These are phyloP conservation scores for Trametes meyenii DNA, from an alignment of 768 basidiomycete genomes.

Conservation along the genomic window DNA sequence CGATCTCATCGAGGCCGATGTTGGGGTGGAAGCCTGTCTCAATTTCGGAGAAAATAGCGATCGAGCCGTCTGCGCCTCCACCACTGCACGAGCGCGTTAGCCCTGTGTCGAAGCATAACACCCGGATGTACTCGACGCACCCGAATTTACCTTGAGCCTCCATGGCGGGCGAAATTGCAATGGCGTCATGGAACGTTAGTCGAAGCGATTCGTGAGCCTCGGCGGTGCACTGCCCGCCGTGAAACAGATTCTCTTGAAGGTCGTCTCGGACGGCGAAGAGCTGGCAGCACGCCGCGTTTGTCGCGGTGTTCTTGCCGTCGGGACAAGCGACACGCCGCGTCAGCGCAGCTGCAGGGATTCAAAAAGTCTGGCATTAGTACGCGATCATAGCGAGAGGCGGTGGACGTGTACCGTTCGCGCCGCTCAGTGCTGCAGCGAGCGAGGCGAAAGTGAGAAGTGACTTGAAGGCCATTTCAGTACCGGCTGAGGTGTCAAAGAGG, in stretches of 20 bases:
- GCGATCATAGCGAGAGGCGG: background rate
- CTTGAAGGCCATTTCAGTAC: slow-evolving; percentile 27
- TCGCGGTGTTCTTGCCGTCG: slow-evolving; percentile 33
- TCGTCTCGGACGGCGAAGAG: slow-evolving; percentile 35
- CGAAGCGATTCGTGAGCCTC: slow-evolving; percentile 35
- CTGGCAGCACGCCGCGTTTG: slow-evolving; percentile 36
- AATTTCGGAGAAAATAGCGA: too few relatives aligned
- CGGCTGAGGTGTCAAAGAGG: background rate
- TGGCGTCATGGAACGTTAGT: too few relatives aligned
- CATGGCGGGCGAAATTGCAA: too few relatives aligned
- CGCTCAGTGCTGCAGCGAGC: slow-evolving; percentile 18
- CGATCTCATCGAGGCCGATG: too few relatives aligned
- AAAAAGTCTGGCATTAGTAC: too few relatives aligned
- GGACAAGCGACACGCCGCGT: slow-evolving; percentile 33
- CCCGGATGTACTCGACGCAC: background rate
- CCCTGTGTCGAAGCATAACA: background rate
- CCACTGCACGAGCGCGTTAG: slow-evolving; percentile 17
- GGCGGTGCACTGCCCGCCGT: slow-evolving; percentile 36
- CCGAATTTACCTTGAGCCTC: slow-evolving; percentile 15
- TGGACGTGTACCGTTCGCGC: slow-evolving; percentile 16
- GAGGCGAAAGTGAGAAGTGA: slow-evolving; percentile 17
- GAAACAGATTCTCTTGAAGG: slow-evolving; percentile 33
- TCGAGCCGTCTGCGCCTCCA: slow-evolving; percentile 45
- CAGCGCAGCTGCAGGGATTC: slow-evolving; percentile 20
- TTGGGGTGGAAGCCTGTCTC: too few relatives aligned